phyloP scores from a whole-genome alignment of 2,329 filamentous ascomycete genomes.

The Diatrype stigma region DNA sequence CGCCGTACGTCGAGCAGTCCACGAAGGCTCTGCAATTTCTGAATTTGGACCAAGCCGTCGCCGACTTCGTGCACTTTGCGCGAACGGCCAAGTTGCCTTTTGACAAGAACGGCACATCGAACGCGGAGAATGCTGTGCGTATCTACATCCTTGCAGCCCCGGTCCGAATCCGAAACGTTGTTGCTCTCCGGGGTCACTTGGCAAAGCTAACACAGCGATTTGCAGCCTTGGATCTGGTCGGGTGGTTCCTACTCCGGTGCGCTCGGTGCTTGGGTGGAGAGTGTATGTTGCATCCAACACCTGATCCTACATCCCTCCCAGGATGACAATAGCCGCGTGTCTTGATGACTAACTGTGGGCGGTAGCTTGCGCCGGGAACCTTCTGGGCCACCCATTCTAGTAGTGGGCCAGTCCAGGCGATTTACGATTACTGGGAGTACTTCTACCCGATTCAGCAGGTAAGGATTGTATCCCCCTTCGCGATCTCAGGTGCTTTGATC shows the following conservation, averaged over 20 bases:
- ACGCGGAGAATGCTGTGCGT: slow-evolving; percentile 41
- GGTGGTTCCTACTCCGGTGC: slow-evolving; percentile 56
- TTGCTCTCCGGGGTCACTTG: background rate
- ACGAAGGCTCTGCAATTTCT: slow-evolving; percentile 51
- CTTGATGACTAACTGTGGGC: background rate
- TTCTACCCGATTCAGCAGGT: slow-evolving; percentile 50
- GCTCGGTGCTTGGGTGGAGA: slow-evolving; percentile 51
- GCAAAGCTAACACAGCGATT: background rate
- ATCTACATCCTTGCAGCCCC: background rate
- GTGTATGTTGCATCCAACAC: slow-evolving; percentile 11
- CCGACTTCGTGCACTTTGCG: slow-evolving; percentile 52
- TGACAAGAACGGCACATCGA: slow-evolving; percentile 41
- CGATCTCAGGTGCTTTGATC: background rate
- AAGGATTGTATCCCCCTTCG: background rate
- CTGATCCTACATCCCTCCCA: background rate
- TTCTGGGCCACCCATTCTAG: slow-evolving; percentile 59
- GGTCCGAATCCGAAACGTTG: background rate
- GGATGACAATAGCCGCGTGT: background rate
- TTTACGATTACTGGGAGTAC: slow-evolving; percentile 56
- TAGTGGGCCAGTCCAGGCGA: slow-evolving; percentile 51
- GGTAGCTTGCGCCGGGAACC: slow-evolving; percentile 42
- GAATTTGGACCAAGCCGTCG: slow-evolving; percentile 49
- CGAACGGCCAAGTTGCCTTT: slow-evolving; percentile 50
- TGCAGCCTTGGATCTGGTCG: slow-evolving; percentile 49
- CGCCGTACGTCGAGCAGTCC: slow-evolving; percentile 46